Base-by-base conservation (phyloP, 345 rosid species). In the Corchorus olitorius region DNA sequence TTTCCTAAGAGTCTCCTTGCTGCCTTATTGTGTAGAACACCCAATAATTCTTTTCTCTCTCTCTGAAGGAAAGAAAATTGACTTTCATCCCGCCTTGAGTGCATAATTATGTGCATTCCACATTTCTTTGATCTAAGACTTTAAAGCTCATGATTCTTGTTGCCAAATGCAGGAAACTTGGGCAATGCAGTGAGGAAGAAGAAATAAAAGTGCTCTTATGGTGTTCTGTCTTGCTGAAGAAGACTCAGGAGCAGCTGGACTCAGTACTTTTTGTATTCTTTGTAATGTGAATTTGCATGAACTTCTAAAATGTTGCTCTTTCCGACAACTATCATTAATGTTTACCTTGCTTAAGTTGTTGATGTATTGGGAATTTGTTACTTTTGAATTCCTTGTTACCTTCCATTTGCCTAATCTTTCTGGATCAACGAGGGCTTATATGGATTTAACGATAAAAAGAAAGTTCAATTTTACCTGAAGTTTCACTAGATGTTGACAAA, bases 101-200 rank as follows among this genome's bases (percentile, higher is more conserved):
- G 60, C 17, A 11, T 15, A 16, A 1, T 50, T 33, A 15, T 70
- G 16, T 59, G 5, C 60, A 4, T 46, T 4, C 34, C 52, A 45
- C 60, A 6, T 70, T 53, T n/a, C 62, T 17, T 35, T 70, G 49
- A 16, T 35, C 17, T 16, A 27, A 33, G 17, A 52, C 46, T 8
- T 70, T 34, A 46, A 52, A 34, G 46, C 61, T 35, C 61, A 34
- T 70, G 46, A 52, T 17, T 9, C 52, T 34, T 3, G 46, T 22
- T 39, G 43, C 19, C 46, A 37, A 75, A 27, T 53, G 77, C 59
- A 75, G 72, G 77, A 64, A 64, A 37, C 48, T 46, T 64, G 71
- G 61, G 15, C 43, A 75, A 37, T 1, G 22, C 49, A 37, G 20
- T 22, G 16, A 45, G 50, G 20, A 48, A 52, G 19, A 75, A 75